Base-by-base conservation (phyloP, 108 stramenopile genomes). In the Skeletonema menzelii region DNA sequence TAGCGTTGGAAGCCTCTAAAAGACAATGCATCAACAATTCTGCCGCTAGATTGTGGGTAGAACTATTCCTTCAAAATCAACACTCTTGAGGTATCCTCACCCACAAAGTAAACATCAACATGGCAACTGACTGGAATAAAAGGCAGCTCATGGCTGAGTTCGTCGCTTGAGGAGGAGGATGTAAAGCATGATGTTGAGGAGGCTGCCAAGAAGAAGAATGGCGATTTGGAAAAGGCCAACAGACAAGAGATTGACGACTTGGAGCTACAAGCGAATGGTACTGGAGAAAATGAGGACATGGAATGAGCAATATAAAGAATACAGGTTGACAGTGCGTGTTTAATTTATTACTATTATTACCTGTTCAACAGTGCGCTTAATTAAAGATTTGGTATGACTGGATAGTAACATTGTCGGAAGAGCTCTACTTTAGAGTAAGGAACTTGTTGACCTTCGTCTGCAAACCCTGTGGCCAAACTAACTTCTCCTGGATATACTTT, bases 401-500 rank as follows among this genome's bases (percentile, higher is more conserved):
- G 19, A 47, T n/a, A 19, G 1, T 19, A 11, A 11, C n/a, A 32
- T 19, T 19, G 15, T 19, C 4, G 19, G n/a, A 19, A 24, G 49
- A n/a, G 1, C 20, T 53, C 49, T 53, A 53, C 49, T 53, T 63
- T 59, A 75, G 40, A 3, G 69, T 62, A 49, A 77, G 69, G 66
- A 77, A 77, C 28, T 85, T 90, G 17, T 69, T 66, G n/a, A 90
- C 87, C 30, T 80, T 82, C 4, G 77, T 64, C 80, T 83, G 89
- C 65, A 93, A 70, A 11, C 69, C 7, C 19, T 70, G 46, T 10
- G 88, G 85, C 89, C 89, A 90, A 13, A 86, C 85, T 32, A 93
- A 30, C 47, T 83, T 86, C 58, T 87, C 85, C 10, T 64, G 76
- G 56, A 90, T 59, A 60, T 86, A 93, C 28, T 86, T 85, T 11